These are phyloP conservation scores for Capsella rubella DNA, from an alignment of 441 rosid species.

Conservation along the genomic window DNA sequence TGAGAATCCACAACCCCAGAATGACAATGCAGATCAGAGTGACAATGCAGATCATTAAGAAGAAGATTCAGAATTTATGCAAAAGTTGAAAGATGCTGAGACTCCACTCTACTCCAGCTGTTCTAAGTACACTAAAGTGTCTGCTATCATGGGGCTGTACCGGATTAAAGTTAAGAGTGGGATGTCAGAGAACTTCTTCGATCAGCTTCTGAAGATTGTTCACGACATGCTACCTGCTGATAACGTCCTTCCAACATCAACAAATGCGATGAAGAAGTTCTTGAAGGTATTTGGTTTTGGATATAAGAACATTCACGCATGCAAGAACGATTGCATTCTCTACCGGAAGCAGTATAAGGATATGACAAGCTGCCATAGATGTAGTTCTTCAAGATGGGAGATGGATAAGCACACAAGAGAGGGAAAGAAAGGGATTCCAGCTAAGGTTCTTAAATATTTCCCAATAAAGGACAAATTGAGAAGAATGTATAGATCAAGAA, in stretches of 20 bases:
- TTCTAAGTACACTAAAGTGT: neutral
- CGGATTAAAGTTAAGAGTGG: neutral
- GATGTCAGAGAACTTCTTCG: neutral
- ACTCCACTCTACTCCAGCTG: neutral
- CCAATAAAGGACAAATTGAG: too few species aligned
- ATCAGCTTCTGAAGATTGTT: neutral
- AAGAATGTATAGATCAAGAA: too few species aligned
- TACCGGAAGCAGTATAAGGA: neutral
- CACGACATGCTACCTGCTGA: neutral
- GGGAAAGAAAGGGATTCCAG: too few species aligned
- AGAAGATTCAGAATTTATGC: neutral
- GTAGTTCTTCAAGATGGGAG: too few species aligned
- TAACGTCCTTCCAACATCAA: neutral
- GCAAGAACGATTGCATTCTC: too few species aligned
- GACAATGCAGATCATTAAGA: too few species aligned
- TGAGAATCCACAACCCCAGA: neutral
- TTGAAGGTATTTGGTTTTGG: neutral
- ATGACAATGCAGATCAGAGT: too few species aligned
- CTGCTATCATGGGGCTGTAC: neutral
- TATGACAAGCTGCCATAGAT: neutral
- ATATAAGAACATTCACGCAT: too few species aligned
- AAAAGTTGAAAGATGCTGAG: neutral
- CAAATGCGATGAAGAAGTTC: neutral
- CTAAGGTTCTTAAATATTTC: too few species aligned
- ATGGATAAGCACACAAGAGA: too few species aligned